phyloP scores from a whole-genome alignment of 345 rosid species.

The Eucalyptus camaldulensis region DNA sequence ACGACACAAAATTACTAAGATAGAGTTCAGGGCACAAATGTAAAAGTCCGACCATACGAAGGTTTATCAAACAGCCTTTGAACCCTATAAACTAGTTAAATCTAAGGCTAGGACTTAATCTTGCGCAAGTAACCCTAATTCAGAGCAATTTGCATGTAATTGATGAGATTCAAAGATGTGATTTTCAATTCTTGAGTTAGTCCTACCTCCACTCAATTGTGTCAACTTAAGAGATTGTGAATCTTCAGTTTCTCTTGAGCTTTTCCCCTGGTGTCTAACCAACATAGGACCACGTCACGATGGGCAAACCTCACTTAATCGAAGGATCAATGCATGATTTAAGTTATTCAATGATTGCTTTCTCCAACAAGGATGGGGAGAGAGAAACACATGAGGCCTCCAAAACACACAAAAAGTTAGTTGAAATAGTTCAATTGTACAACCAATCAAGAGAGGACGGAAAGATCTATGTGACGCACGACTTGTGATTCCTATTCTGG shows the following conservation, averaged over 20 bases:
- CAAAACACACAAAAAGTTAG: background rate
- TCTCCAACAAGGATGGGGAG: background rate
- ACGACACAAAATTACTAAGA: background rate
- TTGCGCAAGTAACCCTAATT: background rate
- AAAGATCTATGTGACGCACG: background rate
- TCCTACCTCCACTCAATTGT: background rate
- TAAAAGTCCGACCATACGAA: accelerated
- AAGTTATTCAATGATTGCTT: background rate
- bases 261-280: background rate
- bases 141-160: background rate
- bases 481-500: background rate
- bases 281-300: background rate
- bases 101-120: background rate
- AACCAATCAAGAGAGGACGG: background rate
- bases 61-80: background rate
- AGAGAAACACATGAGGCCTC: background rate
- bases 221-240: background rate
- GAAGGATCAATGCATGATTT: background rate
- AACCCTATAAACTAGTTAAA: background rate
- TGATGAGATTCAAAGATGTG: background rate
- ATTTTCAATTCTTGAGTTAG: background rate
- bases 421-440: background rate
- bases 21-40: background rate
- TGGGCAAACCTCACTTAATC: background rate
- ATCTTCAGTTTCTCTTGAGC: background rate